Percentiles rank a stretch among this genome's conserved stretches.
Evolutionary conservation across 1,284 basidiomycete species (phyloP).

Genomic region (Boletellus deceptivus): DNA sequence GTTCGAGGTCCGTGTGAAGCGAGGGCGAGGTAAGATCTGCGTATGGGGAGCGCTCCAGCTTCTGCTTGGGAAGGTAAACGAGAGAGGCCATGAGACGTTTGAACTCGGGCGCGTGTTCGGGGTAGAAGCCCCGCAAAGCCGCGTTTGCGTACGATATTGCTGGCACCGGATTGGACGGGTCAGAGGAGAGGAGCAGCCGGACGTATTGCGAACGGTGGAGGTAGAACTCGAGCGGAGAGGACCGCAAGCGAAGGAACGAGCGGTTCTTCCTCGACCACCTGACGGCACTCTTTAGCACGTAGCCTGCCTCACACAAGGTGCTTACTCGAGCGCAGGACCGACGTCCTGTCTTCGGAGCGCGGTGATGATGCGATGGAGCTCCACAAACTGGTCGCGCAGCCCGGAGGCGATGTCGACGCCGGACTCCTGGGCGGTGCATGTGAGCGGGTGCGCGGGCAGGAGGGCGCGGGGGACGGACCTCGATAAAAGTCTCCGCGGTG

Average conservation of each 20-base stretch:
- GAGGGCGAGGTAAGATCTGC: slow-evolving; percentile 66
- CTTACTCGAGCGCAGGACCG: slow-evolving; percentile 70
- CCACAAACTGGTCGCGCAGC: slow-evolving; percentile 60
- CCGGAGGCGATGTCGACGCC: slow-evolving; percentile 57
- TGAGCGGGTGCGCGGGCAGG: not conserved
- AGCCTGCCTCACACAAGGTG: slow-evolving; percentile 12
- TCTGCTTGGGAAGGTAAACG: slow-evolving; percentile 65
- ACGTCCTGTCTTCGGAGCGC: slow-evolving; percentile 70
- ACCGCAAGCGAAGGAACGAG: slow-evolving; percentile 61
- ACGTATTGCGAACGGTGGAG: slow-evolving; percentile 87
- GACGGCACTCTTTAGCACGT: slow-evolving; percentile 3
- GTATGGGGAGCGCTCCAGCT: slow-evolving; percentile 69
- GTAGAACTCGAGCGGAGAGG: slow-evolving; percentile 80
- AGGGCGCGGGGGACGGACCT: slow-evolving; percentile 42
- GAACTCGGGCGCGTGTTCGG: slow-evolving; percentile 65
- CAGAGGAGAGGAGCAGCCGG: slow-evolving; percentile 60
- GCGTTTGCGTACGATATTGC: slow-evolving; percentile 77
- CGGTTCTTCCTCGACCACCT: slow-evolving; percentile 79
- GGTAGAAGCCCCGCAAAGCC: slow-evolving; percentile 68
- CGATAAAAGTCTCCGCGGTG: slow-evolving; percentile 68
- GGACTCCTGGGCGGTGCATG: slow-evolving; percentile 57
- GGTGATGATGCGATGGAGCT: slow-evolving; percentile 72
- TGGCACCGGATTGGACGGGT: slow-evolving; percentile 48
- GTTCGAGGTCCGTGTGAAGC: slow-evolving; percentile 73
- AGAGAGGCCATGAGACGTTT: slow-evolving; percentile 76